Evolutionary conservation across 768 basidiomycete genomes (phyloP).

Genomic region (Boletus rubropictus): DNA sequence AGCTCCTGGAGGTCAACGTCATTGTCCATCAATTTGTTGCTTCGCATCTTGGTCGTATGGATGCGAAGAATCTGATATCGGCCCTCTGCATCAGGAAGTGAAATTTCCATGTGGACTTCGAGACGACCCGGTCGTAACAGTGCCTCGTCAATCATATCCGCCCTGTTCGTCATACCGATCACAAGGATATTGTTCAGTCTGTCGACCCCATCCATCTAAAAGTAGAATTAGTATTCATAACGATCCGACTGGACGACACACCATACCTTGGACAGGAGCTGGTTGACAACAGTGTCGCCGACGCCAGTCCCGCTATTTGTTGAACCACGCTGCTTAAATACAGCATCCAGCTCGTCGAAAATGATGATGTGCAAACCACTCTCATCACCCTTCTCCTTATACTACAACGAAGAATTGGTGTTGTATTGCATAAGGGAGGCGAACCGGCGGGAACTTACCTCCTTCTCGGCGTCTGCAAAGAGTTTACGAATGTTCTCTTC

Average conservation of each 20-base stretch:
- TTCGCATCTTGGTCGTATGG: constrained; percentile 92
- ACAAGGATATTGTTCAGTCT: constrained; percentile 98
- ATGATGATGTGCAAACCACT: constrained; percentile 99
- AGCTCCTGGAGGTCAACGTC: constrained; percentile 84
- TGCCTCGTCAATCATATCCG: constrained; percentile 99
- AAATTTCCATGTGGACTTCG: constrained; percentile 99
- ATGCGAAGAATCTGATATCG: constrained; percentile 91
- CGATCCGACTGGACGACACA: neutral
- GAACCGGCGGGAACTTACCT: constrained; percentile 44
- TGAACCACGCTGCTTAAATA: constrained; percentile 97
- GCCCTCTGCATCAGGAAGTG: constrained; percentile 89
- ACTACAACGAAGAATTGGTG: constrained; percentile 41
- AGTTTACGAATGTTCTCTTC: constrained; percentile 98
- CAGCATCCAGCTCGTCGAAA: constrained; percentile 97
- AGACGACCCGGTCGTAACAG: constrained; percentile 95
- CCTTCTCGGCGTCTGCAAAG: constrained; percentile 97
- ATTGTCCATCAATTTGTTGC: constrained; percentile 80
- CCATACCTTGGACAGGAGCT: constrained; percentile 86
- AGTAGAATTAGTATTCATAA: constrained; percentile 8
- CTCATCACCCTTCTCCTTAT: constrained; percentile 95
- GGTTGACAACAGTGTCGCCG: constrained; percentile 98
- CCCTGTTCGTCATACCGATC: constrained; percentile 98
- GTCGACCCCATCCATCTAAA: constrained; percentile 98
- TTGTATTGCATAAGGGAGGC: neutral
- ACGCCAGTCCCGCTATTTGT: constrained; percentile 90